Evolutionary conservation across 192 early-diverging fungal species (phyloP).

Genomic region (Gaertneriomyces sp.): DNA sequence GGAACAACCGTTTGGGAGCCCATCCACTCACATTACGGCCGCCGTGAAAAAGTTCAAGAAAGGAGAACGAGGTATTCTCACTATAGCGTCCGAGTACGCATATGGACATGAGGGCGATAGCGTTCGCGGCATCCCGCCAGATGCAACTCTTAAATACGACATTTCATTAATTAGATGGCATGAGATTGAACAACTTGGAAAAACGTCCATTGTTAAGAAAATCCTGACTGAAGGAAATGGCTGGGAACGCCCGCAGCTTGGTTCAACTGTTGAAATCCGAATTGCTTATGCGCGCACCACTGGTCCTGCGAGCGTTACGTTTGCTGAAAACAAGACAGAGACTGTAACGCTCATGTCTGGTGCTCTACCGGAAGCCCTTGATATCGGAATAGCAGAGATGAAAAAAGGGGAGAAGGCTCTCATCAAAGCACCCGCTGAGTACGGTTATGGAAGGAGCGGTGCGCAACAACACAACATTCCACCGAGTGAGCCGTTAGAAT

Average conservation of each 20-base stretch:
- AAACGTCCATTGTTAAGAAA: conserved; percentile 6
- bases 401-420: conserved; percentile 5
- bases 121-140: background rate
- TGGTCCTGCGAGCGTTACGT: background rate
- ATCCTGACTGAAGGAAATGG: conserved; percentile 12
- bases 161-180: conserved; percentile 7
- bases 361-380: conserved; percentile 15
- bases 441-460: conserved; percentile 6
- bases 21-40: background rate
- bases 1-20: background rate
- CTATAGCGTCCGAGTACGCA: background rate
- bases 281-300: background rate
- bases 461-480: conserved; percentile 45
- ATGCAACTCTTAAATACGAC: conserved; percentile 10
- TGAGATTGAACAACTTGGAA: conserved; percentile 9
- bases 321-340: background rate
- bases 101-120: background rate
- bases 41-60: conserved; percentile 25
- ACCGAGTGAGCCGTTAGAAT: conserved; percentile 47
- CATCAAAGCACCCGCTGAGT: conserved; percentile 16
- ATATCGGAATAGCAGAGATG: conserved; percentile 15
- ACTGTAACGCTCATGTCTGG: background rate
- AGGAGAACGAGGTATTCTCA: conserved; percentile 14
- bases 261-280: background rate
- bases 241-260: conserved; percentile 19